phyloP scores from a whole-genome alignment of 2,329 filamentous ascomycete genomes.

The Cordyceps fumosorosea region DNA sequence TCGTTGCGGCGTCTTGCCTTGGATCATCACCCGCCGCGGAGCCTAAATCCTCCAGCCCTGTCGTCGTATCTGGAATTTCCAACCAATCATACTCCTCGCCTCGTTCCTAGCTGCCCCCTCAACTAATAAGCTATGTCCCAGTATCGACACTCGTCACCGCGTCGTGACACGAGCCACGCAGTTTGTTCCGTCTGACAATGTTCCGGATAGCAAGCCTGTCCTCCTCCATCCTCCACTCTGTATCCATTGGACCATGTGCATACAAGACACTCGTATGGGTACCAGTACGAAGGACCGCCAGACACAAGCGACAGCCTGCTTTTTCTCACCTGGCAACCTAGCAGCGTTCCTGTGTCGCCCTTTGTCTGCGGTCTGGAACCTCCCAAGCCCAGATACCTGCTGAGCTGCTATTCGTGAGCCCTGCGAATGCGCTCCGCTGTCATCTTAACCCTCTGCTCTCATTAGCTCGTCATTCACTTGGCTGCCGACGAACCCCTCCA shows the following conservation, averaged over 20 bases:
- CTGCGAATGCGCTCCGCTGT: background rate
- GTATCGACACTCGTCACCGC: too few species aligned
- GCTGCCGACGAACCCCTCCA: background rate
- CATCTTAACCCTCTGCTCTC: background rate
- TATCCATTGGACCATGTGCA: background rate
- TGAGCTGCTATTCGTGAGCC: background rate
- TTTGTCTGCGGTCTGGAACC: slow-evolving; percentile 2
- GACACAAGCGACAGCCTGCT: background rate
- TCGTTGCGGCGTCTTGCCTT: too few species aligned
- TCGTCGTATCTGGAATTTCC: too few species aligned
- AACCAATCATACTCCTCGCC: too few species aligned
- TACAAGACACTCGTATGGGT: background rate
- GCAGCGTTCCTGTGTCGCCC: background rate
- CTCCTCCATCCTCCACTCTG: background rate
- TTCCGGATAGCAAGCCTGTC: background rate
- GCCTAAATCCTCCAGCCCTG: too few species aligned
- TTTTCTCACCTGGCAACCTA: background rate
- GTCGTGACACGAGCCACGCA: background rate
- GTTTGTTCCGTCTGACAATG: background rate
- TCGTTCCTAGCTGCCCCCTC: too few species aligned
- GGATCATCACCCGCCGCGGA: too few species aligned
- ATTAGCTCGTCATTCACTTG: background rate
- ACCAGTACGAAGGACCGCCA: too few species aligned
- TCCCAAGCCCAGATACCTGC: background rate
- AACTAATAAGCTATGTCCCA: too few species aligned